Base-by-base conservation (phyloP, 495 filamentous ascomycete species). In the Tuber umbilicatum region DNA sequence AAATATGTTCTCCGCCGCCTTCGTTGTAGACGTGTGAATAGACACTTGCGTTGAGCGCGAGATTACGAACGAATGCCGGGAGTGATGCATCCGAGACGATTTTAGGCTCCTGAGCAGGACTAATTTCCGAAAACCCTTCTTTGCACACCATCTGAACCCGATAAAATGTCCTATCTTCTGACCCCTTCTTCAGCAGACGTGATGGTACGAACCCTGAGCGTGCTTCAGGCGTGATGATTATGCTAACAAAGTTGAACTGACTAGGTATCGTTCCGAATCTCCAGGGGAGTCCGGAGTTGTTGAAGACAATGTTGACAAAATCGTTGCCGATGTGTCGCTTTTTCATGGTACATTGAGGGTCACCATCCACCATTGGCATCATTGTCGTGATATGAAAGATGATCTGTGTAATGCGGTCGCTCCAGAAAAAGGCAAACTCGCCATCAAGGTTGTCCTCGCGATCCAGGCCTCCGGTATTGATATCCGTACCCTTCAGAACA, bases 301-400 rank as follows among this genome's bases (percentile, higher is more conserved):
- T 99, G 85, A 94, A 99, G 70, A 99, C 90, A 79, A 99, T 97
- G 79, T 96, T 98, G 77, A 99, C 96, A 80, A 91, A 96, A 84
- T 99, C 97, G 80, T 99, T 99, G 60, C 96, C 96, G 64, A 97
- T 93, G 80, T 99, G 97, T 5, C 90, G 87, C 83, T 99, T 99
- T 86, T 99, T 99, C 81, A 88, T 87, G 77, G 89, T 88, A 78
- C 90, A 94, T 21, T 87, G 86, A 21, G 91, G 89, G 80, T 97
- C 93, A 60, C 88, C 86, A 41, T 91, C 88, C 39, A 90, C 85
- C 81, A 94, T 87, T 17, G 96, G 96, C 96, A 99, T 99, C 87
- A 97, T 91, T 19, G 94, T 98, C 3, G 93, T 90, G 67, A 97
- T 90, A 82, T 99, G 96, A 82, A 94, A 99, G 21, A 97, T 91